Evolutionary conservation across 345 rosid genomes (phyloP), one percentile per base, ranked within the genome.

Genomic region (Acer yangbiense): DNA sequence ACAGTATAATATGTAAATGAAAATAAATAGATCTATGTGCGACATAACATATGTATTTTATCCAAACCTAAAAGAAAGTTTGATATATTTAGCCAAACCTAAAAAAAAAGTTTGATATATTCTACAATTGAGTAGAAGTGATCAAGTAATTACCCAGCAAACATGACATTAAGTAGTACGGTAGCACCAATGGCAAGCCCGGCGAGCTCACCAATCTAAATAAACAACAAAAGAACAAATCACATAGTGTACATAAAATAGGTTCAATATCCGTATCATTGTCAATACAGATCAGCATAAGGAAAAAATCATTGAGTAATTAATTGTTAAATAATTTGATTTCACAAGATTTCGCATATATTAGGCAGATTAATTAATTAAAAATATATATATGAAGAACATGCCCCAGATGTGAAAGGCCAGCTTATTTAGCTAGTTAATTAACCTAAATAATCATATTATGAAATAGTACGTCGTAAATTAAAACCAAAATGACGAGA

Each of bases 141-240:
- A 10, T 65, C 27, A 35, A 54, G 39, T 35, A 68, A 39, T 71
- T 48, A 96, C 98, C 97, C 99, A 1, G 98, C 89, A 80, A 96
- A 84, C 80, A 94, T 79, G 64, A 96, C 99, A 78, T 96, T 93
- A 14, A 96, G 90, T 17, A 96, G 84, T 32, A 96, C 88, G 5
- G 98, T 94, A 1, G 98, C 77, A 5, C 99, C 99, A 23, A 96
- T 86, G 0, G 98, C 98, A 64, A 96, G 89, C 23, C 98, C 98
- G 2, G 98, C 98, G 32, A 97, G 95, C 65, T 97, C 98, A 64
- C 99, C 99, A 60, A 94, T 91, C 98, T 96, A 86, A 63, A 69
- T 39, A 61, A 54, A 1, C 64, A 75, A n/a, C 61, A 77, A 65
- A 3, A 17, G 7, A 71, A 72, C 39, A 46, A 71, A 23, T 32